Conservation (phyloP, 2,329 filamentous ascomycete species). For the Metarhizium anisopliae region DNA sequence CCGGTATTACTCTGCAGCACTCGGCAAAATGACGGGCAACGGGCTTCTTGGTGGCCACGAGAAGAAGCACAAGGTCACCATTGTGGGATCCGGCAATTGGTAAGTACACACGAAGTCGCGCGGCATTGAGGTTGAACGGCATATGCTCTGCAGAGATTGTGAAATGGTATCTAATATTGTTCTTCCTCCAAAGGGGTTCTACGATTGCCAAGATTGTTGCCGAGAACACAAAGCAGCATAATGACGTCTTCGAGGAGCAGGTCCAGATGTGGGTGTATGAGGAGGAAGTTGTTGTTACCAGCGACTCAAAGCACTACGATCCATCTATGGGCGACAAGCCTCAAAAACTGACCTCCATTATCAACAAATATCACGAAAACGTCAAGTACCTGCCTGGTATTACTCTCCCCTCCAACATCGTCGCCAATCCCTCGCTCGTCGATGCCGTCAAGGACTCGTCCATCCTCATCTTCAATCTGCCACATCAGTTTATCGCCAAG, state of each 20-base stretch:
- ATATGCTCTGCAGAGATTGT: not conserved
- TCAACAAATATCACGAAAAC: constrained; percentile 93
- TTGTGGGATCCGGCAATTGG: constrained; percentile 97
- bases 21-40: constrained; percentile 22
- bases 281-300: constrained; percentile 70
- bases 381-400: constrained; percentile 95
- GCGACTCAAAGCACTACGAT: constrained; percentile 66
- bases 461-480: constrained; percentile 91
- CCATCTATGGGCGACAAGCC: constrained; percentile 51
- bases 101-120: constrained; percentile 28
- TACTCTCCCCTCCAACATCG: constrained; percentile 68
- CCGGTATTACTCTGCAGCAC: constrained; percentile 2
- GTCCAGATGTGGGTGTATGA: constrained; percentile 99
- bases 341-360: constrained; percentile 82
- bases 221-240: constrained; percentile 75
- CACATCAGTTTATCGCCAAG: constrained; percentile 89
- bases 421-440: constrained; percentile 72
- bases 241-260: constrained; percentile 73
- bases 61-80: constrained; percentile 84
- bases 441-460: constrained; percentile 77
- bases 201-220: constrained; percentile 96
- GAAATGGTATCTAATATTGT: not conserved
- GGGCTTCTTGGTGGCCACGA: constrained; percentile 37
- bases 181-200: constrained; percentile 60
- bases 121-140: not conserved